Evolutionary conservation across 148 eudicot species (phyloP).

Genomic region (Rhododendron mucronatum): DNA sequence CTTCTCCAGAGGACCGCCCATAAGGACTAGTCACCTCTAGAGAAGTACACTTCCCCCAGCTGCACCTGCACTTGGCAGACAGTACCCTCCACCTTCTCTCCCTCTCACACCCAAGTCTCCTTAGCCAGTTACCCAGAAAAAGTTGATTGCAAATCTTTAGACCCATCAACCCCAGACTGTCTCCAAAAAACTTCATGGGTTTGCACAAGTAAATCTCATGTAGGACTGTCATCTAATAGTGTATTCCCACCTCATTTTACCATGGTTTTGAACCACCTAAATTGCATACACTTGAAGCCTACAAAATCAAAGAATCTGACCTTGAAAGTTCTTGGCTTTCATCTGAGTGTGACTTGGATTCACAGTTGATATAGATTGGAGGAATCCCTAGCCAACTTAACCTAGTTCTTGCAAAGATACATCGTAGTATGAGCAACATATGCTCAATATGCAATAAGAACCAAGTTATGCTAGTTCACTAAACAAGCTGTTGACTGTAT

Average conservation of each 20-base stretch:
- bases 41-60: neutral
- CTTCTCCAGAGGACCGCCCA: neutral
- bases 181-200: neutral
- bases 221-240: neutral
- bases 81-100: neutral
- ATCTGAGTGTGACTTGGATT: neutral
- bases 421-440: neutral
- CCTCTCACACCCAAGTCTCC: neutral
- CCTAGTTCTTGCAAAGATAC: neutral
- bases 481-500: neutral
- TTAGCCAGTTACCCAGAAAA: neutral
- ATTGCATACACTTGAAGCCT: neutral
- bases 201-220: neutral
- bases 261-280: neutral
- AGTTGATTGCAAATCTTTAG: neutral
- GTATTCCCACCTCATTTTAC: neutral
- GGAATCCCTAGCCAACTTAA: constrained; percentile 5
- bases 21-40: neutral
- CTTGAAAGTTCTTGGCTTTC: neutral
- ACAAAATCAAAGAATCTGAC: neutral
- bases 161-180: neutral
- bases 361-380: neutral
- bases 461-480: neutral
- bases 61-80: neutral
- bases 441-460: neutral